Evolutionary conservation across 805 yeast genomes (phyloP), one percentile per base, ranked within the genome.

Genomic region (Spathaspora arborariae): DNA sequence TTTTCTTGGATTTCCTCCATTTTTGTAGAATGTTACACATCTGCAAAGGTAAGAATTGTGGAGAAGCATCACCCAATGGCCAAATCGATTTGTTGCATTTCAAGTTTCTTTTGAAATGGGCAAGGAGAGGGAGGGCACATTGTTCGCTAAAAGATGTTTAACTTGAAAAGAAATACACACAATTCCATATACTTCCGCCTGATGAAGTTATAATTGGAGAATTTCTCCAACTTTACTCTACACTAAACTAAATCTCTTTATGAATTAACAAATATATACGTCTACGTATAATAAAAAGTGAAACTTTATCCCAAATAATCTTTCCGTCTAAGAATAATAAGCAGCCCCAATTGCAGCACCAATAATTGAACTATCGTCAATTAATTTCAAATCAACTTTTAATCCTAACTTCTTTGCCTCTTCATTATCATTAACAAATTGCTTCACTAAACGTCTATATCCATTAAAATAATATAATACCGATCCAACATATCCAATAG

Each of bases 271-370:
- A 30, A 30, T 30, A 30, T 30, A 30, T 30, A 30, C 35, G 35
- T 30, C 35, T 30, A 30, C 35, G 35, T 30, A 30, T 30, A 30
- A 30, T n/a, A 30, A 30, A 27, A 30, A 30, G 4, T 30, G 16
- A 30, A 30, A n/a, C 35, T 30, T 30, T 30, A 30, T 37, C 39
- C 39, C 21, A 37, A 20, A 19, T 37, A 13, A 16, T 20, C 15
- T 13, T 19, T 37, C n/a, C 5, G 40, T 16, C 41, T 40, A 50
- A 41, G 55, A 51, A 48, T 56, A 56, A 45, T 56, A 60, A 20
- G 75, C 75, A 18, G 82, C 81, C 15, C 79, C 78, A 39, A 79
- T 72, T 10, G 80, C 82, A 21, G 81, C 79, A 4, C 84, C 84
- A 24, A 77, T 62, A 7, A 79, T 63, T 13, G 79, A 72, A 45